Conservation (phyloP, 257 asterid genomes). For the Capsicum rhomboideum region DNA sequence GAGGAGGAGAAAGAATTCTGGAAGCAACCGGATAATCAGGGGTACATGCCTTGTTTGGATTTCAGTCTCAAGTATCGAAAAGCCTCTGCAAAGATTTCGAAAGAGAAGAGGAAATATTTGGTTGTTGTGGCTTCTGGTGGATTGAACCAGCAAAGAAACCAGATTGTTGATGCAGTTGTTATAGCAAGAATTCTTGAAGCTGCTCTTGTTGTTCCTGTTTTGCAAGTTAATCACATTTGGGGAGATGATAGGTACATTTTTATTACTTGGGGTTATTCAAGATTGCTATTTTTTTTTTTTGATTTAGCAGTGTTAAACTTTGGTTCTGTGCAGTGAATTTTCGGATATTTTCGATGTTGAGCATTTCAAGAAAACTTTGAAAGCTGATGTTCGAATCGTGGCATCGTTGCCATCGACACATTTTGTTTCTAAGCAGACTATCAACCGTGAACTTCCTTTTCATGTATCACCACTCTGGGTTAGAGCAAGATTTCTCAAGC, state of each 20-base stretch:
- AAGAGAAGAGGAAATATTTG: slow-evolving; percentile 40
- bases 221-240: slow-evolving; percentile 62
- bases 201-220: slow-evolving; percentile 50
- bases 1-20: slow-evolving; percentile 43
- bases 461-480: slow-evolving; percentile 57
- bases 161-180: slow-evolving; percentile 67
- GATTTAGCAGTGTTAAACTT: not conserved
- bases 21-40: slow-evolving; percentile 48
- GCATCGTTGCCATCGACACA: slow-evolving; percentile 54
- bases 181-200: slow-evolving; percentile 57
- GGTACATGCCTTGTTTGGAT: slow-evolving; percentile 47
- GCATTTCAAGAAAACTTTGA: slow-evolving; percentile 52
- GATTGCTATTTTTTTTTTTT: not conserved
- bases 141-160: slow-evolving; percentile 60
- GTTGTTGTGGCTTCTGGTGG: slow-evolving; percentile 68
- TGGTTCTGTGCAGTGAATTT: slow-evolving; percentile 43
- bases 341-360: slow-evolving; percentile 57
- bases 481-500: slow-evolving; percentile 42
- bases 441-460: slow-evolving; percentile 46
- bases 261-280: not conserved
- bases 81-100: slow-evolving; percentile 27
- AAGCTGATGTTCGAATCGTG: slow-evolving; percentile 48
- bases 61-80: slow-evolving; percentile 43
- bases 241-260: slow-evolving; percentile 47
- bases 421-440: slow-evolving; percentile 41